Evolutionary conservation across 1,284 basidiomycete genomes (phyloP).

Genomic region (Ceratobasidium sp.): DNA sequence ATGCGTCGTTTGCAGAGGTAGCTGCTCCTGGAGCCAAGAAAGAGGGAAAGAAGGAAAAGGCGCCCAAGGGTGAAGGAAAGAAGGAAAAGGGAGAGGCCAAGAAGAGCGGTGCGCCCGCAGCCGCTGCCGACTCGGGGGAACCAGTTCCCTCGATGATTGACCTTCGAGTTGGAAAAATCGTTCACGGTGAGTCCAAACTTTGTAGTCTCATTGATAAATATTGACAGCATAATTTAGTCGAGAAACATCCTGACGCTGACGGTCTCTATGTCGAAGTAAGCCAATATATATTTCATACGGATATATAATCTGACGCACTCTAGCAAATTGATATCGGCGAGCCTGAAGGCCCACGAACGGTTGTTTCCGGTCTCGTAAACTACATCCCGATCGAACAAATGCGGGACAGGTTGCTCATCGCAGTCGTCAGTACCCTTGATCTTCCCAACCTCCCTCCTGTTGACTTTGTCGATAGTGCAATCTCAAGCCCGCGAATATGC

Average conservation of each 20-base stretch:
- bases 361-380: conserved; percentile 93
- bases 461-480: conserved; percentile 69
- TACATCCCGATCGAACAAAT: conserved; percentile 95
- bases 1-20: conserved; percentile 28
- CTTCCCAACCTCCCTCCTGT: background rate
- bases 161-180: conserved; percentile 86
- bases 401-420: conserved; percentile 83
- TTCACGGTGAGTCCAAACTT: conserved; percentile 69
- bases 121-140: conserved; percentile 67
- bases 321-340: conserved; percentile 95
- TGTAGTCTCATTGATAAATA: background rate
- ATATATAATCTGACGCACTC: conserved; percentile 1
- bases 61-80: conserved; percentile 55
- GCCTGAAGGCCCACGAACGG: conserved; percentile 89
- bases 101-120: conserved; percentile 45
- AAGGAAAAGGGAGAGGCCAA: conserved; percentile 46
- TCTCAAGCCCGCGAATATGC: conserved; percentile 93
- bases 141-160: conserved; percentile 94
- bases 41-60: conserved; percentile 53
- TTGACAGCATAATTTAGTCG: conserved; percentile 59
- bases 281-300: background rate
- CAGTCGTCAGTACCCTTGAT: conserved; percentile 62
- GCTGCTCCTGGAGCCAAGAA: conserved; percentile 43
- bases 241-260: conserved; percentile 93
- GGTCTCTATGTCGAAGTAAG: conserved; percentile 85